Evolutionary conservation across 768 basidiomycete genomes (phyloP), one percentile per base, ranked within the genome.

Genomic region (Mycena pura): DNA sequence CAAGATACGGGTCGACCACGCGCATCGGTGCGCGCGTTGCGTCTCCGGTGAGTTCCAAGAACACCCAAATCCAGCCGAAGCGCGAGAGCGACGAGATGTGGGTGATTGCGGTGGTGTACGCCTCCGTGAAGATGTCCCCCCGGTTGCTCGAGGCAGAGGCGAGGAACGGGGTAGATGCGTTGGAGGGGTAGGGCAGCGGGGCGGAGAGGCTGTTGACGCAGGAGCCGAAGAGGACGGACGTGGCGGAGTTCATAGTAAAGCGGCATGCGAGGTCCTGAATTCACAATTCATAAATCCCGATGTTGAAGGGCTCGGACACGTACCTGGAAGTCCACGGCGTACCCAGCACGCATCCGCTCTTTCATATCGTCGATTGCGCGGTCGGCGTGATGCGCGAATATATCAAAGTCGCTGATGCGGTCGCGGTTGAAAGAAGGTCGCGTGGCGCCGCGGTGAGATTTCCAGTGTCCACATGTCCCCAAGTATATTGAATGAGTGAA

Each of bases 381-480:
- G 44, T 82, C 80, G 6, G 82, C 78, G 48, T 86, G 86, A 17
- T 79, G 75, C 46, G 82, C 83, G 62, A 88, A 89, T 31, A 82
- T 86, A 15, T 88, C 83, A 55, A 88, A 89, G 68, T 88, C 82
- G 40, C 79, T 82, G 54, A 88, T 84, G 28, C 81, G 77, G 39
- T 90, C 87, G 45, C 78, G 80, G 56, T 71, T 82, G 76, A 92
- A 91, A 76, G 90, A 91, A 0, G 90, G 89, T 1, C 90, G 83
- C 0, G 87, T 86, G 74, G 90, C 86, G 3, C 78, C 67, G 15
- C 89, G 84, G 70, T 90, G 88, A 65, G 88, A 83, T 68, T 87
- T 91, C 90, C 90, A 91, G 83, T 68, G 86, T 91, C 90, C 90
- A 91, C 75, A 84, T 80, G 1, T 88, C 85, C 25, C 21, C 50